Conservation (phyloP, 2,329 filamentous ascomycete species). For the Stachybotrys chartarum region DNA sequence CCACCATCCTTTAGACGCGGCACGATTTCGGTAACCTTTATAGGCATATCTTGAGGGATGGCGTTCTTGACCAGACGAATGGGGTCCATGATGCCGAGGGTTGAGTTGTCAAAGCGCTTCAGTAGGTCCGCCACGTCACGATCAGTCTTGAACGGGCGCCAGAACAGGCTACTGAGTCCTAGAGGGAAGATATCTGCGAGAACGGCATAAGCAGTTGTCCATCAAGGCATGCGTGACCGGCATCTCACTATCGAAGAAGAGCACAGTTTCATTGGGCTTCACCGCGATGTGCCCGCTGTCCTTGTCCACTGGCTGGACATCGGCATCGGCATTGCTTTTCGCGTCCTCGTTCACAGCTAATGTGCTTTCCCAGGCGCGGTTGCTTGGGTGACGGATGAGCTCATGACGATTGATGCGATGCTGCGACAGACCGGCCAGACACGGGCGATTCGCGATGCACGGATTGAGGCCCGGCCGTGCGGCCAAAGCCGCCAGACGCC, state of each 20-base stretch:
- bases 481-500: constrained; percentile 2
- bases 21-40: constrained; percentile 74
- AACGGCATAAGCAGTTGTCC: constrained; percentile 2
- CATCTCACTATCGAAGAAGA: constrained; percentile 79
- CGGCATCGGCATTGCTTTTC: neutral
- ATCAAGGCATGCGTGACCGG: neutral
- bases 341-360: constrained; percentile 6
- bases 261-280: constrained; percentile 67
- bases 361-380: constrained; percentile 18
- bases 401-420: neutral
- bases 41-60: constrained; percentile 51
- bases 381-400: constrained; percentile 2
- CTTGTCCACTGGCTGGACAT: constrained; percentile 40
- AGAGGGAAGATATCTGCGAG: constrained; percentile 75
- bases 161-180: constrained; percentile 48
- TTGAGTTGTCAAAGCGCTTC: constrained; percentile 42
- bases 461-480: constrained; percentile 5
- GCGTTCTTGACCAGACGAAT: constrained; percentile 51
- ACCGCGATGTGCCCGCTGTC: constrained; percentile 78
- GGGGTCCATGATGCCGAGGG: constrained; percentile 43
- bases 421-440: constrained; percentile 1
- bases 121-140: constrained; percentile 43
- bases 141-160: constrained; percentile 40
- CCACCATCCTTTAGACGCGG: constrained; percentile 87
- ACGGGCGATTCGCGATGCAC: constrained; percentile 4